These are phyloP conservation scores for Rhodotorula sp. DNA, from an alignment of 1,284 basidiomycete genomes.

Conservation along the genomic window DNA sequence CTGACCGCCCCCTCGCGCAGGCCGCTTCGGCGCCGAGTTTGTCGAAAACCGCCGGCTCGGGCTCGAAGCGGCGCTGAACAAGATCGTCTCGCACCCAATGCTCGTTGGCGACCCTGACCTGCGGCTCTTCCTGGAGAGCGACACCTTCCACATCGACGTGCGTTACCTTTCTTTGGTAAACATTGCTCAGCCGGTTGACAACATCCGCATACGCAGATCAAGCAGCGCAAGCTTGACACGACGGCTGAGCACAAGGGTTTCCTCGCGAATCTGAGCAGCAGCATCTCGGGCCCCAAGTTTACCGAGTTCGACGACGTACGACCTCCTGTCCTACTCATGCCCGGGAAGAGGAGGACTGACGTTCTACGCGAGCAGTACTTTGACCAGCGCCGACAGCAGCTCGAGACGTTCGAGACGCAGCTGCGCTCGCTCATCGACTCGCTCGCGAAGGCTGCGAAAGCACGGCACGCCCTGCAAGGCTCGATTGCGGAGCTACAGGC, in stretches of 20 bases:
- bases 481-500: constrained; percentile 48
- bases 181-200: background rate
- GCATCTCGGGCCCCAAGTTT: constrained; percentile 78
- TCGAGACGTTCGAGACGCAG: constrained; percentile 87
- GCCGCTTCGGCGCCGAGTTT: constrained; percentile 53
- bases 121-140: constrained; percentile 53
- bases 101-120: constrained; percentile 54
- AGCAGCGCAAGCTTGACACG: constrained; percentile 64
- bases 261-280: constrained; percentile 61
- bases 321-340: too few species aligned
- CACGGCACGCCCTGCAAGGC: constrained; percentile 60
- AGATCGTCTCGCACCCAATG: constrained; percentile 53
- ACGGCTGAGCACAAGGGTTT: constrained; percentile 42
- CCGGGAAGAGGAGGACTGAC: constrained; percentile 7
- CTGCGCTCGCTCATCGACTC: constrained; percentile 81
- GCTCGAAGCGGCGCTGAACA: constrained; percentile 52
- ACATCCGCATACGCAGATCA: constrained; percentile 63
- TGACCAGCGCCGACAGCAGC: constrained; percentile 77
- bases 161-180: background rate
- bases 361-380: constrained; percentile 69
- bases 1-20: constrained; percentile 17
- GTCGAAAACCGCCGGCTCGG: constrained; percentile 53
- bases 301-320: constrained; percentile 86
- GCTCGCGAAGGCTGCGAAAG: constrained; percentile 77
- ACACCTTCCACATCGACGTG: constrained; percentile 52